A percentile compares a stretch with the other conserved stretches of the same genome.
These are phyloP conservation scores for Boletellus sp. DNA, from an alignment of 768 basidiomycete genomes.

Conservation along the genomic window DNA sequence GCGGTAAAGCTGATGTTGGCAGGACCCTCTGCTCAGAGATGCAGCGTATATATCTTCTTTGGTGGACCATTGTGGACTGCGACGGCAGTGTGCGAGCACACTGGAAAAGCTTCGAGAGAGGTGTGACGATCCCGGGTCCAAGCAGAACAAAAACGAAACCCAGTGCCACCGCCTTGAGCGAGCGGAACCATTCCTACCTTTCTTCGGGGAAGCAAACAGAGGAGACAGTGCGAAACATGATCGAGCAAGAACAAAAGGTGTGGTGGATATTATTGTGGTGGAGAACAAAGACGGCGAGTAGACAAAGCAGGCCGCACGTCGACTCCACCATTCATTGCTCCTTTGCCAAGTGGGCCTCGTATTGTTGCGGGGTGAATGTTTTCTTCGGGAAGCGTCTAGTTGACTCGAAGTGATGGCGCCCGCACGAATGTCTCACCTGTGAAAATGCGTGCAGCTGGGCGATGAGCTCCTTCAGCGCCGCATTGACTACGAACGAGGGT, in stretches of 20 bases:
- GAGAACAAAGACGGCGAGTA: conserved; percentile 5
- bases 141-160: conserved; percentile 7
- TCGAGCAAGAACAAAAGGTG: background rate
- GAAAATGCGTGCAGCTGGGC: conserved; percentile 85
- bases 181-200: background rate
- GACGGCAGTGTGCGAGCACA: background rate
- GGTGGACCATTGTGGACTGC: conserved; percentile 2
- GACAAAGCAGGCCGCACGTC: background rate
- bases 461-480: conserved; percentile 69
- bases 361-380: conserved; percentile 70
- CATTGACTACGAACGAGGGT: conserved; percentile 55
- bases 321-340: conserved; percentile 5
- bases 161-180: background rate
- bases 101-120: conserved; percentile 1
- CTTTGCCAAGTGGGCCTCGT: conserved; percentile 45
- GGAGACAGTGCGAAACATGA: conserved; percentile 1
- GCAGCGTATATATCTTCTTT: conserved; percentile 9
- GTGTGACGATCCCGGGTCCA: background rate
- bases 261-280: background rate
- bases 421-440: conserved; percentile 48
- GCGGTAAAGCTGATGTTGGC: background rate
- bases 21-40: background rate
- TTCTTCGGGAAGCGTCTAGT: conserved; percentile 42
- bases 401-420: background rate
- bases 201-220: background rate